Conservation (phyloP, 768 basidiomycete genomes). For the Sistotremastrum niveocremeum region DNA sequence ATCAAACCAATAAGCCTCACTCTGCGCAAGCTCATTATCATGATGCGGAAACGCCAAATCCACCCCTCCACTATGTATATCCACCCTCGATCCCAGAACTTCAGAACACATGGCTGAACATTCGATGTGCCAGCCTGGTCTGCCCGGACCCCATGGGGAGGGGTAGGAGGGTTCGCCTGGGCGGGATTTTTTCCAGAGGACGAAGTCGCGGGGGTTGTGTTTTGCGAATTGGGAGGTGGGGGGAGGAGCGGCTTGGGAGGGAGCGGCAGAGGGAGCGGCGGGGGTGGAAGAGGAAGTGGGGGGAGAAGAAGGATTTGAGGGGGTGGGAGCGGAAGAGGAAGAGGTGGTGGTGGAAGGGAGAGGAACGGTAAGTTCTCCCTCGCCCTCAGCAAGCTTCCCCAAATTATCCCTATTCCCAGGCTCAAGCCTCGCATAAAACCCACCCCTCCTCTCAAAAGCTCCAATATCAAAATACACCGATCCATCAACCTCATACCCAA, state of each 20-base stretch:
- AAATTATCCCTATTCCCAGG: conserved; percentile 94
- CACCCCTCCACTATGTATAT: conserved; percentile 94
- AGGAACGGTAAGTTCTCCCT: conserved; percentile 38
- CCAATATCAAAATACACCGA: conserved; percentile 88
- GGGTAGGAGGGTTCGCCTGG: conserved; percentile 95
- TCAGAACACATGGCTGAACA: conserved; percentile 97
- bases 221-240: neutral
- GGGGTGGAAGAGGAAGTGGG: too few species aligned
- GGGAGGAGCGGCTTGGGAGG: neutral
- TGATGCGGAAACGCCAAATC: conserved; percentile 99
- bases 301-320: neutral
- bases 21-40: conserved; percentile 96
- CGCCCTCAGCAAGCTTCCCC: conserved; percentile 80
- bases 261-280: too few species aligned
- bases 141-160: conserved; percentile 90
- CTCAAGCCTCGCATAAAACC: conserved; percentile 90
- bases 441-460: conserved; percentile 62
- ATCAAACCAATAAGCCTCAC: conserved; percentile 43
- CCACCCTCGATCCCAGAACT: conserved; percentile 80
- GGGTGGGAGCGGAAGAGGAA: too few species aligned
- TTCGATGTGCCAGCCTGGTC: conserved; percentile 99
- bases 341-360: too few species aligned
- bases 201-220: conserved; percentile 50
- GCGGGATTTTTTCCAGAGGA: conserved; percentile 95
- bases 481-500: conserved; percentile 61